Base-by-base conservation (phyloP, 768 basidiomycete genomes). In the Neoboletus subvelutipes region DNA sequence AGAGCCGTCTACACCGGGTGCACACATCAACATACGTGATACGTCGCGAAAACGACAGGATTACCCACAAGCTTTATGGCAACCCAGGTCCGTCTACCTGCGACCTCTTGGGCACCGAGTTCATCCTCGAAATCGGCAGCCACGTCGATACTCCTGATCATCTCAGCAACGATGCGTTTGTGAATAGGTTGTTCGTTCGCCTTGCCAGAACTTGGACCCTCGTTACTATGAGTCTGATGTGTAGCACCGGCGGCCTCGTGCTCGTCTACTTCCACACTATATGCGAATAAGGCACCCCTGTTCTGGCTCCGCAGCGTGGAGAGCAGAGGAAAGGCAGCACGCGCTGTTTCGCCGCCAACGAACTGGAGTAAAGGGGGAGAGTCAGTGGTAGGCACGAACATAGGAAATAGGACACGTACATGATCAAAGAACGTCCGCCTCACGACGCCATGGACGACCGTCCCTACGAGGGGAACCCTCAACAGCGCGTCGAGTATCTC, bases 401-500 rank as follows among this genome's bases (percentile, higher is more conserved):
- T 26, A 4, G 5, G 7, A 18, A 0, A 39, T 5, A 5, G 22
- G 20, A 31, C 4, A 58, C 79, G 31, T 59, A 88, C 90, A 75
- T 95, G 94, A 45, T 83, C 79, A 65, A 94, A 96, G 76, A 97
- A 96, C 0, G 94, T 95, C 11, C 78, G 72, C 41, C 90, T 79
- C 6, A 96, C 87, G 52, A 90, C 67, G 1, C 76, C 76, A 65
- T 92, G 85, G 2, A 87, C 85, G 40, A 92, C 64, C 53, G 81
- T 76, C 56, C 78, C 82, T 0, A 94, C 46, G 13, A 77, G 73
- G 1, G 85, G 84, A 2, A 85, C 72, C 41, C 77, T 75, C 6
- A 78, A 70, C 17, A 87, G 64, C 2, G 75, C 63, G 13, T 80
- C 72, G 42, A 97, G 77, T 26, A 94, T 72, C 45, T 72, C 70